These are phyloP conservation scores for Saccharomyces hybrid DNA, from an alignment of 1,139 yeast genomes.

Conservation along the genomic window DNA sequence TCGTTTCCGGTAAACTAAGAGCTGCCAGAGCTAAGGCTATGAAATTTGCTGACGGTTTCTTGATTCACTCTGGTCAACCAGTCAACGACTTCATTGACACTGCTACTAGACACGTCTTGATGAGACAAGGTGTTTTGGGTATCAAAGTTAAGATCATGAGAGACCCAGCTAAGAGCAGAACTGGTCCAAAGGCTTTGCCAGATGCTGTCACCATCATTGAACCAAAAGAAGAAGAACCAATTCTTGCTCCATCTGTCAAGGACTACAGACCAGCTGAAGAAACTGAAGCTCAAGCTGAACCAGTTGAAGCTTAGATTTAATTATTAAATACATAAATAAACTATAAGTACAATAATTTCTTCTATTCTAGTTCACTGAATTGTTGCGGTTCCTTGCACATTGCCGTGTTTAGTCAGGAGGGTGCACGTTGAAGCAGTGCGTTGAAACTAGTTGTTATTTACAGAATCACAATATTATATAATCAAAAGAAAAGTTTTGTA, in stretches of 20 bases:
- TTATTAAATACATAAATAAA: slow-evolving; percentile 3
- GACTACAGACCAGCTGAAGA: slow-evolving; percentile 51
- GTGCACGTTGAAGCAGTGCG: background rate
- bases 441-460: slow-evolving; percentile 5
- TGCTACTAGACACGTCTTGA: slow-evolving; percentile 99
- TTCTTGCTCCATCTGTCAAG: slow-evolving; percentile 80
- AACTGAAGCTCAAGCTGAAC: slow-evolving; percentile 27
- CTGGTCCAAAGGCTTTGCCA: slow-evolving; percentile 91
- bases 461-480: slow-evolving; percentile 3
- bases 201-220: slow-evolving; percentile 92
- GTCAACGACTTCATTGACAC: slow-evolving; percentile 96
- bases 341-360: background rate
- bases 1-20: slow-evolving; percentile 98
- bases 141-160: slow-evolving; percentile 98
- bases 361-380: background rate
- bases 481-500: background rate
- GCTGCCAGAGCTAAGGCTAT: slow-evolving; percentile 99
- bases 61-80: slow-evolving; percentile 99
- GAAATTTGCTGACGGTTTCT: slow-evolving; percentile 99
- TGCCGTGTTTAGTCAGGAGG: background rate
- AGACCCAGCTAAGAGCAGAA: slow-evolving; percentile 89
- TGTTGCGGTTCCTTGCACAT: background rate
- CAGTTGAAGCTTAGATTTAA: slow-evolving; percentile 29
- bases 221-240: slow-evolving; percentile 93
- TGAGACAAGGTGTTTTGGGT: slow-evolving; percentile 99